phyloP scores from a whole-genome alignment of 768 basidiomycete genomes.

The Dioszegia aurantiaca region DNA sequence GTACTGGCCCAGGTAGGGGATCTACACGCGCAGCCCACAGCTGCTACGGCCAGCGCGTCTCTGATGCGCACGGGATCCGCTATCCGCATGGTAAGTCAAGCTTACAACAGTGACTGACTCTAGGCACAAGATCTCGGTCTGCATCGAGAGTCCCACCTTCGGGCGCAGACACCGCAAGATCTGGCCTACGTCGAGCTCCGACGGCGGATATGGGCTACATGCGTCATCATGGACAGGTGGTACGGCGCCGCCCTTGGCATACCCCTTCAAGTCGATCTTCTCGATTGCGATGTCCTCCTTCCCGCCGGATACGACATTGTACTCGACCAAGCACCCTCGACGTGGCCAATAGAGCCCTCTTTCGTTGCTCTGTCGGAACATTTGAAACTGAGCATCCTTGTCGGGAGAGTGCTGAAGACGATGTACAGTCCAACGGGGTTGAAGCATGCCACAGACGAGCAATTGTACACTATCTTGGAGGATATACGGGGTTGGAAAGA shows the following conservation, averaged over 20 bases:
- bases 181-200: conserved; percentile 67
- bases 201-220: conserved; percentile 87
- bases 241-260: conserved; percentile 84
- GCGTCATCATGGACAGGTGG: conserved; percentile 93
- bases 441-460: conserved; percentile 76
- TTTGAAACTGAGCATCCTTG: conserved; percentile 81
- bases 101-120: conserved; percentile 23
- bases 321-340: conserved; percentile 56
- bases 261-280: conserved; percentile 92
- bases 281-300: conserved; percentile 91
- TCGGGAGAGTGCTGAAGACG: conserved; percentile 86
- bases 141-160: conserved; percentile 73
- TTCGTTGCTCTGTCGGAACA: conserved; percentile 61
- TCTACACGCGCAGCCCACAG: conserved; percentile 83
- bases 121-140: conserved; percentile 95
- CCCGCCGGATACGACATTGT: conserved; percentile 76
- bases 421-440: conserved; percentile 93
- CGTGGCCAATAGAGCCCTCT: conserved; percentile 51
- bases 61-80: conserved; percentile 80
- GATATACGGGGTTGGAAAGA: conserved; percentile 68
- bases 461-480: conserved; percentile 57
- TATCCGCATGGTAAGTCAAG: conserved; percentile 77
- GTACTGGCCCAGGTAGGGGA: conserved; percentile 62
- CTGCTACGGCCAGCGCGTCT: conserved; percentile 76
- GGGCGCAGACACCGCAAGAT: conserved; percentile 52